phyloP scores from a whole-genome alignment of 805 yeast species.

The Cyberlindnera petersonii region DNA sequence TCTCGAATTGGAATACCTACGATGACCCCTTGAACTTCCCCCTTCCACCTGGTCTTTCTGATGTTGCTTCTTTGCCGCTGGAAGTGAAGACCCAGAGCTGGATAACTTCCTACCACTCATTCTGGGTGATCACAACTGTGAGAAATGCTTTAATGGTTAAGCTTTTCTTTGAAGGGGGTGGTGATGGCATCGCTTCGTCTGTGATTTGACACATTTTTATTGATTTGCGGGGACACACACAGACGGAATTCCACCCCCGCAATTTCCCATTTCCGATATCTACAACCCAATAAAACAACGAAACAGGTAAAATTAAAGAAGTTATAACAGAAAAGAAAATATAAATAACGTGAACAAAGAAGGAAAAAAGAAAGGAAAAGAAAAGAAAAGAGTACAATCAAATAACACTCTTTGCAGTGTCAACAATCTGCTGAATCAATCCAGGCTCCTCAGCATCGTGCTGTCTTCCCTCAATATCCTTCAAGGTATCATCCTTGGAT shows the following conservation, averaged over 20 bases:
- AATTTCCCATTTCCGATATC: too few relatives aligned
- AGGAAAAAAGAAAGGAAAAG: constrained; percentile 4
- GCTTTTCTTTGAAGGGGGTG: too few relatives aligned
- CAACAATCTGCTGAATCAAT: constrained; percentile 15
- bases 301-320: too few relatives aligned
- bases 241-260: background rate
- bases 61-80: constrained; percentile 8
- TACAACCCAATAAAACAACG: too few relatives aligned
- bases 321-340: too few relatives aligned
- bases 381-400: constrained; percentile 7
- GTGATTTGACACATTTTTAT: too few relatives aligned
- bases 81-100: background rate
- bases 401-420: constrained; percentile 19
- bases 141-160: too few relatives aligned
- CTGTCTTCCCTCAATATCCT: background rate
- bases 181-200: too few relatives aligned
- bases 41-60: background rate
- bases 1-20: background rate
- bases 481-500: constrained; percentile 2
- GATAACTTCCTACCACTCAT: constrained; percentile 11
- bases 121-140: background rate
- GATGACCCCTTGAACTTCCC: background rate
- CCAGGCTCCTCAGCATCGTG: constrained; percentile 11
- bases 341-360: constrained; percentile 19
- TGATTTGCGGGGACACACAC: background rate